Evolutionary conservation across 1,284 basidiomycete species (phyloP).

Genomic region (Ceratobasidium sp.): DNA sequence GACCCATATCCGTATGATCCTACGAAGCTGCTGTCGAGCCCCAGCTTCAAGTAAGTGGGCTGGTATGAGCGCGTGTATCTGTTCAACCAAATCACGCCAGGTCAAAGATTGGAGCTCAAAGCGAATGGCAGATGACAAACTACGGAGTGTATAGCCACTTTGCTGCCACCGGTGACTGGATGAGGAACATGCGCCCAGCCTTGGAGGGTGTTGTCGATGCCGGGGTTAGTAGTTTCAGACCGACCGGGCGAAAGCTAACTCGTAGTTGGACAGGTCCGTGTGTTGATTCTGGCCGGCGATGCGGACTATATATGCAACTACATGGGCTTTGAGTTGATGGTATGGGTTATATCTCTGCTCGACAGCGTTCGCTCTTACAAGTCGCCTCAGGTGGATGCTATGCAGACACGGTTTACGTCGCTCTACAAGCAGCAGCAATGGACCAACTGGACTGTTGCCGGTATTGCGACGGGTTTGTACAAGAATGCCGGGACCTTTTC

Average conservation of each 20-base stretch:
- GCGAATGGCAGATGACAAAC: constrained; percentile 58
- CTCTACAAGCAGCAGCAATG: constrained; percentile 61
- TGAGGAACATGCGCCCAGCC: constrained; percentile 67
- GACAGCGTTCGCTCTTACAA: constrained; percentile 37
- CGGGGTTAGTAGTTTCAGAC: constrained; percentile 57
- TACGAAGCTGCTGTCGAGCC: constrained; percentile 50
- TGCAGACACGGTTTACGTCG: constrained; percentile 54
- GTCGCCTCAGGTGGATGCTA: no score
- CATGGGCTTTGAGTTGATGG: constrained; percentile 72
- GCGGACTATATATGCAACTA: constrained; percentile 46
- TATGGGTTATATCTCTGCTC: constrained; percentile 50
- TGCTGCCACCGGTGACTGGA: constrained; percentile 71
- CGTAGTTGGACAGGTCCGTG: neutral
- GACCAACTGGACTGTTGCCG: constrained; percentile 65
- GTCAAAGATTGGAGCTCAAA: constrained; percentile 64
- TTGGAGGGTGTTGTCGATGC: constrained; percentile 69
- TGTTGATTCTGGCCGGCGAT: constrained; percentile 8
- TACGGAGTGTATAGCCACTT: constrained; percentile 61
- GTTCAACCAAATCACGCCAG: constrained; percentile 33
- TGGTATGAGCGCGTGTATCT: neutral
- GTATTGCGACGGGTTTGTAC: constrained; percentile 64
- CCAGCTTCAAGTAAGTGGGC: constrained; percentile 7
- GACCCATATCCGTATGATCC: constrained; percentile 68
- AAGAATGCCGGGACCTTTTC: constrained; percentile 74
- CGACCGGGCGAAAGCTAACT: no score